Evolutionary conservation across 257 asterid species (phyloP).

Genomic region (Ophiorrhiza pumila): DNA sequence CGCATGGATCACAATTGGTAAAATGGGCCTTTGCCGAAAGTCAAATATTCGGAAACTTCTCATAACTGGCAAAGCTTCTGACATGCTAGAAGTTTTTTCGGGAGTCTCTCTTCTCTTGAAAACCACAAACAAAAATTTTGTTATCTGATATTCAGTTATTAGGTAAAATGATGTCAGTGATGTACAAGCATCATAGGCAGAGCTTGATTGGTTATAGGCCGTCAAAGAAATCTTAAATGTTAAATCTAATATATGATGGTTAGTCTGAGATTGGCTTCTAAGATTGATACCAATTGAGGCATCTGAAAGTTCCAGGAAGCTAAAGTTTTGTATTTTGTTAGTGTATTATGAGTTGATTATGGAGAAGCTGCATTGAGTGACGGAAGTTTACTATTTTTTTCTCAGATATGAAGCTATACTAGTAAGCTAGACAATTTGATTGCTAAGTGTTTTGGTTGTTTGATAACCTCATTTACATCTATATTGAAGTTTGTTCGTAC

Average conservation of each 20-base stretch:
- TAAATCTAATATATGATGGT: neutral
- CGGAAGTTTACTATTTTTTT: neutral
- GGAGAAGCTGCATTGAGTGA: neutral
- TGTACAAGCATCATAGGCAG: neutral
- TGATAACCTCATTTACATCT: neutral
- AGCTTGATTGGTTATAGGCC: neutral
- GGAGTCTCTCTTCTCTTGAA: neutral
- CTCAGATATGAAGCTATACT: neutral
- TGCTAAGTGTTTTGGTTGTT: neutral
- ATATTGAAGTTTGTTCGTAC: neutral
- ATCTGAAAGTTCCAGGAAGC: neutral
- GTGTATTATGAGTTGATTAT: neutral
- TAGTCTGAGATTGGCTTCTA: neutral
- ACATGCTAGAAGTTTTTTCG: neutral
- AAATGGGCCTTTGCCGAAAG: neutral
- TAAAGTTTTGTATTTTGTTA: neutral
- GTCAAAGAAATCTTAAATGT: neutral
- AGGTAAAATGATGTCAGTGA: neutral
- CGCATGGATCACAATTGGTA: neutral
- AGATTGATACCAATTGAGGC: neutral
- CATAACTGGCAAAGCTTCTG: too few relatives aligned
- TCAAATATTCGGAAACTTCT: neutral
- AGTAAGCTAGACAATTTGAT: neutral
- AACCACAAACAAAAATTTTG: neutral
- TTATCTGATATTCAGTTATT: neutral